Evolutionary conservation across 352 stramenopile species (phyloP), one percentile per base, ranked within the genome.

Genomic region (Globisporangium viniferum): DNA sequence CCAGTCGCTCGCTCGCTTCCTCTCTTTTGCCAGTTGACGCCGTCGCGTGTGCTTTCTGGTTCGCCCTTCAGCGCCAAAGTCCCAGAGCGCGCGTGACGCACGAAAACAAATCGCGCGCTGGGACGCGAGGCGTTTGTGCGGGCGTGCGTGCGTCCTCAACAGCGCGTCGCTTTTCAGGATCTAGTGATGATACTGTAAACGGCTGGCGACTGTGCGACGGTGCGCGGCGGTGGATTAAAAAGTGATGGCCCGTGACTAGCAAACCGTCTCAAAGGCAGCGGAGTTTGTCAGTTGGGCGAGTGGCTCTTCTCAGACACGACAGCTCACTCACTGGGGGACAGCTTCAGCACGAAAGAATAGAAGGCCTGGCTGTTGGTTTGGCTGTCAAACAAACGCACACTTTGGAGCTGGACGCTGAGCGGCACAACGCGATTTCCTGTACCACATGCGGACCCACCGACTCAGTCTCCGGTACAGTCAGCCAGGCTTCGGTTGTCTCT

Each of bases 51-150:
- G 10, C 8, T 56, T 56, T 9, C n/a, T 27, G 15, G n/a, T 31
- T 55, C 31, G 31, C 31, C 2, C 31, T 33, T 4, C 31, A 33
- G 2, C 31, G 31, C 31, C 31, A 33, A 33, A 33, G 31, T 33
- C 31, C 31, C 31, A 33, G 31, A 24, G 6, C n/a, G 5, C n/a
- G n/a, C n/a, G n/a, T 9, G 20, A 10, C 18, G 20, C 46, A 3
- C 20, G n/a, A 29, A 29, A 22, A 2, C 31, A 2, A 33, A 33
- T 33, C 31, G 31, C 4, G 31, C 48, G n/a, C 22, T 56, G 49
- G 49, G 49, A 56, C 49, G n/a, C n/a, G 49, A 33, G 49, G 22
- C 49, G n/a, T 56, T 56, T 22, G 49, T 56, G 6, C 49, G 49
- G 33, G 9, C 49, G 49, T 33, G n/a, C 48, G n/a, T n/a, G n/a